phyloP scores from a whole-genome alignment of 129 eudicot species.

The Lactuca sativa region DNA sequence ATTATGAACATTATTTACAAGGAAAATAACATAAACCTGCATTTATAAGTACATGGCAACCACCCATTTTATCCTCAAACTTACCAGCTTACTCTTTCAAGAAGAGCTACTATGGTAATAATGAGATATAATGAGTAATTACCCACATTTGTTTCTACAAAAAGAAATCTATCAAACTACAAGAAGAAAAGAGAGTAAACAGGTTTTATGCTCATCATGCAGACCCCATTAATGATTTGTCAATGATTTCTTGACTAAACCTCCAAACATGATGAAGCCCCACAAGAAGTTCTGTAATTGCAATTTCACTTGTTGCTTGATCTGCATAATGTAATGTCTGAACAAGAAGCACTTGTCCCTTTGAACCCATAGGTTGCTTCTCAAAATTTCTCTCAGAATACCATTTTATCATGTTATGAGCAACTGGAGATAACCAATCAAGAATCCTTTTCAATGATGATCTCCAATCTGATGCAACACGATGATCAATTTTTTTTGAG shows the following conservation, averaged over 20 bases:
- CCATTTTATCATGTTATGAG: slow-evolving; percentile 90
- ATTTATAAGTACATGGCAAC: neutral
- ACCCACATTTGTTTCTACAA: neutral
- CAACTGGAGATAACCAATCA: slow-evolving; percentile 96
- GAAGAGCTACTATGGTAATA: neutral
- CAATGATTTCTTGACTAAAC: slow-evolving; percentile 47
- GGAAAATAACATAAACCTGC: neutral
- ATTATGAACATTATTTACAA: neutral
- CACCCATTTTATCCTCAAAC: neutral
- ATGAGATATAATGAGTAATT: neutral
- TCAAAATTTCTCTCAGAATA: slow-evolving; percentile 83
- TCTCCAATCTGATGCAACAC: slow-evolving; percentile 61
- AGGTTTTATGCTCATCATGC: slow-evolving; percentile 27
- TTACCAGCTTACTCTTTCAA: slow-evolving; percentile 2
- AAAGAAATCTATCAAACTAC: neutral
- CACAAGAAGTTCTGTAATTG: slow-evolving; percentile 73
- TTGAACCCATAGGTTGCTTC: slow-evolving; percentile 57
- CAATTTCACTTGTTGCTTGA: slow-evolving; percentile 69
- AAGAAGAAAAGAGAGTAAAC: neutral
- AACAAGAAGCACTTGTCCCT: slow-evolving; percentile 65
- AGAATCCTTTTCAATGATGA: slow-evolving; percentile 52
- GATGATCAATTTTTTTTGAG: slow-evolving; percentile 41
- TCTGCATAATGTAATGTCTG: slow-evolving; percentile 84
- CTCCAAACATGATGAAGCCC: slow-evolving; percentile 72
- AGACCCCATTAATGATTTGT: slow-evolving; percentile 40